Percentiles rank a stretch among this genome's conserved stretches.
Evolutionary conservation across 1,284 basidiomycete species (phyloP).

Genomic region (Ceratobasidium sp.): DNA sequence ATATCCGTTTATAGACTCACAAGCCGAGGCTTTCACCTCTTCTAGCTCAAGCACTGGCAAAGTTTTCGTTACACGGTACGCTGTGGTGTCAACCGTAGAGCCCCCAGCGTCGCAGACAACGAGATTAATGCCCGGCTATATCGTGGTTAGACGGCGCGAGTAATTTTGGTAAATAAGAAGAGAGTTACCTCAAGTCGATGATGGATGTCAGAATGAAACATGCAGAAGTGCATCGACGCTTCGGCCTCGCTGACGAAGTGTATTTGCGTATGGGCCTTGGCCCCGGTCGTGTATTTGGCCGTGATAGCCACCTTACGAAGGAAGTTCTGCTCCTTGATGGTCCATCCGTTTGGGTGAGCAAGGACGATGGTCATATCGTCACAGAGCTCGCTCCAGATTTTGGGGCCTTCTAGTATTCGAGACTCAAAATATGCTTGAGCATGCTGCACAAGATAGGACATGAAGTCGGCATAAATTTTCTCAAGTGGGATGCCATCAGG

Average conservation of each 20-base stretch:
- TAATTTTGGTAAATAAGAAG: too few relatives aligned
- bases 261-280: conserved; percentile 18
- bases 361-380: conserved; percentile 37
- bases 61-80: conserved; percentile 41
- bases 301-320: conserved; percentile 42
- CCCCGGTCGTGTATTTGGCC: conserved; percentile 28
- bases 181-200: conserved; percentile 25
- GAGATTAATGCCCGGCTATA: conserved; percentile 40
- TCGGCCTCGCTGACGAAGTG: conserved; percentile 48
- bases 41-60: conserved; percentile 43
- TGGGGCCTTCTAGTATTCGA: conserved; percentile 37
- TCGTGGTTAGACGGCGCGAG: too few relatives aligned
- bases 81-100: conserved; percentile 48
- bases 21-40: conserved; percentile 45
- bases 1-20: conserved; percentile 5
- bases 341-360: conserved; percentile 46
- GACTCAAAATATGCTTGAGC: conserved; percentile 40
- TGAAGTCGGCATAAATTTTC: conserved; percentile 45
- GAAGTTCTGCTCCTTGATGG: conserved; percentile 39
- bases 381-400: conserved; percentile 25
- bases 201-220: conserved; percentile 43
- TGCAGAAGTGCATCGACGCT: conserved; percentile 47
- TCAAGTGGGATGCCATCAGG: conserved; percentile 3
- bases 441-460: conserved; percentile 41
- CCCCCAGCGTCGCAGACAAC: conserved; percentile 49